Evolutionary conservation across 2,329 filamentous ascomycete species (phyloP).

Genomic region (Penicillium corylophilum): DNA sequence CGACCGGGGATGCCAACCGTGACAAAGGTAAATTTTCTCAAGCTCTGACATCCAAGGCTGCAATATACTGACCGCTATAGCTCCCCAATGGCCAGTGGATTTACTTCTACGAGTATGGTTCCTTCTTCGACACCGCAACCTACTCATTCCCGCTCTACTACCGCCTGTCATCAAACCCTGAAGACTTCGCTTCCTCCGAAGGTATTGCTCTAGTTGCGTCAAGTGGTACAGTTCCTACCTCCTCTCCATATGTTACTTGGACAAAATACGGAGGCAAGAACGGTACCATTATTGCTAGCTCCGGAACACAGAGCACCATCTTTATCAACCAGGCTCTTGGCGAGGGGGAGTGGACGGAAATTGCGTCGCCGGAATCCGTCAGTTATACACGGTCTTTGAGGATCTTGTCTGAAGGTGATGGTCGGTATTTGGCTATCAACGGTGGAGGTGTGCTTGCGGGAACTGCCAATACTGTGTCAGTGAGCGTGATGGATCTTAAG

Average conservation of each 20-base stretch:
- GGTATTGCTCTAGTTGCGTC: constrained; percentile 45
- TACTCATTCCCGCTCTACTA: constrained; percentile 55
- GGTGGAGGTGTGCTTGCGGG: constrained; percentile 18
- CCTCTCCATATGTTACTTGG: constrained; percentile 56
- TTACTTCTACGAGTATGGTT: constrained; percentile 63
- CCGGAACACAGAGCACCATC: constrained; percentile 41
- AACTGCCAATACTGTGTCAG: background rate
- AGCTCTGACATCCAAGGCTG: background rate
- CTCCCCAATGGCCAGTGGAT: constrained; percentile 63
- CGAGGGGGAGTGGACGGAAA: constrained; percentile 47
- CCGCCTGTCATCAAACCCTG: constrained; percentile 49
- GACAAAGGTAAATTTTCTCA: constrained; percentile 31
- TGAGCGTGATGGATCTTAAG: background rate
- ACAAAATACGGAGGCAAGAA: constrained; percentile 46
- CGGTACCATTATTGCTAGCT: constrained; percentile 53
- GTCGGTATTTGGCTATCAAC: constrained; percentile 20
- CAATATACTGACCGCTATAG: constrained; percentile 21
- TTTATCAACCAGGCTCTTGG: constrained; percentile 51
- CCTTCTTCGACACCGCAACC: constrained; percentile 29
- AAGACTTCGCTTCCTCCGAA: constrained; percentile 45
- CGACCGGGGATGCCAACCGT: constrained; percentile 69
- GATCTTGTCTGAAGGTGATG: constrained; percentile 40
- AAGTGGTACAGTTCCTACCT: constrained; percentile 44
- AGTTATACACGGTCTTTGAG: constrained; percentile 50
- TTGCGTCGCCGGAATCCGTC: constrained; percentile 41